These are phyloP conservation scores for Chlorella variabilis DNA, from an alignment of 163 green algal species.

Conservation along the genomic window DNA sequence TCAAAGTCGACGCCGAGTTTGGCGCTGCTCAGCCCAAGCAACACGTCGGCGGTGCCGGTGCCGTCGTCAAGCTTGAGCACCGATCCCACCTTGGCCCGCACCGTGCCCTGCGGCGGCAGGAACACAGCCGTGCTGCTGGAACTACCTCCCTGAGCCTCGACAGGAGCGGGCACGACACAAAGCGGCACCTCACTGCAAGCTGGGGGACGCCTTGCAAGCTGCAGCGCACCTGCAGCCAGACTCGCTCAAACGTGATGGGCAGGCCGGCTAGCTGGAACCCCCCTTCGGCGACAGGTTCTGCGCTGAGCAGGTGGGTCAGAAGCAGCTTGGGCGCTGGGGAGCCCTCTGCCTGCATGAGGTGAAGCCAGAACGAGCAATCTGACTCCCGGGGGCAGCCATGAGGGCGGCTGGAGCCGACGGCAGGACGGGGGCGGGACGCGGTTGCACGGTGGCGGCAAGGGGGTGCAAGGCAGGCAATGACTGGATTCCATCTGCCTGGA, in stretches of 20 bases:
- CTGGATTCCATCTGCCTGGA: too few species aligned
- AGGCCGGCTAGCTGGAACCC: neutral
- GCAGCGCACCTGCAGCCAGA: constrained; percentile 41
- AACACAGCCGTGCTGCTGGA: too few species aligned
- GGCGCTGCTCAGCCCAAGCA: neutral
- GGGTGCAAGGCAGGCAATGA: too few species aligned
- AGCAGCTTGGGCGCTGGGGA: constrained; percentile 27
- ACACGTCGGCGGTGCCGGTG: constrained; percentile 24
- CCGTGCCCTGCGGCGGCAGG: constrained; percentile 13
- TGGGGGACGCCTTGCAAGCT: too few species aligned
- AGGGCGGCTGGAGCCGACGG: too few species aligned
- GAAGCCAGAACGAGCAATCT: neutral
- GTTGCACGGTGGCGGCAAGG: too few species aligned
- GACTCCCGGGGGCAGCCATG: too few species aligned
- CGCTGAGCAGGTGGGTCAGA: neutral
- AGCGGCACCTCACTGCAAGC: too few species aligned
- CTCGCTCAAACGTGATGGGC: constrained; percentile 21
- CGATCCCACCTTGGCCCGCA: neutral
- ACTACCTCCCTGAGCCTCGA: neutral
- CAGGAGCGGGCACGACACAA: too few species aligned
- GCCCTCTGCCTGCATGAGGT: constrained; percentile 19
- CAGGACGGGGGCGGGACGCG: too few species aligned
- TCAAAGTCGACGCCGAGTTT: neutral
- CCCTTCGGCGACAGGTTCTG: neutral
- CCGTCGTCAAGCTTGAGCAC: constrained; percentile 32